Percentiles rank a stretch among this genome's conserved stretches.
Conservation (phyloP, 768 basidiomycete genomes). For the Lyophyllum semitale region DNA sequence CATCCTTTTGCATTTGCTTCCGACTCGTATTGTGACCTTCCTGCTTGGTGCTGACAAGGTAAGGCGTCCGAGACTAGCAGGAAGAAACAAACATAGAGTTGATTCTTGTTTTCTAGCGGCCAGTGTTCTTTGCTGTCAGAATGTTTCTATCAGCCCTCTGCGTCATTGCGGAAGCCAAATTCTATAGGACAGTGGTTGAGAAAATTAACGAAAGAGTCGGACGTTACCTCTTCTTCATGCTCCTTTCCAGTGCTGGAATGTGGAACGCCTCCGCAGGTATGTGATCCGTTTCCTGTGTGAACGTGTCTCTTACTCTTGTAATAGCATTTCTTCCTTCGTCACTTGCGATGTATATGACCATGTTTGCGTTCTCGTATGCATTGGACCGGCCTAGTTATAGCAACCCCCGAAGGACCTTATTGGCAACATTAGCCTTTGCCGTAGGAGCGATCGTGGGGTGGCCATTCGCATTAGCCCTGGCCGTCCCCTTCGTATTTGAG, state of each 20-base stretch:
- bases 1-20: conserved; percentile 76
- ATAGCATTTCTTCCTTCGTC: conserved; percentile 93
- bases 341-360: conserved; percentile 90
- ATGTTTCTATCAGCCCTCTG: conserved; percentile 75
- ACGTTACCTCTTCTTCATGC: conserved; percentile 89
- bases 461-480: conserved; percentile 91
- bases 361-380: conserved; percentile 75
- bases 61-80: conserved; percentile 16
- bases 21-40: conserved; percentile 55
- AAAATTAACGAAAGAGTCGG: conserved; percentile 88
- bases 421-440: conserved; percentile 73
- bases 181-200: conserved; percentile 81
- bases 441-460: conserved; percentile 89
- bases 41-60: conserved; percentile 74
- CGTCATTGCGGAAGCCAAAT: conserved; percentile 74
- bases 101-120: conserved; percentile 52
- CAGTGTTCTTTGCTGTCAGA: conserved; percentile 87
- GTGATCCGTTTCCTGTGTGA: conserved; percentile 17
- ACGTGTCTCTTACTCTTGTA: conserved; percentile 8
- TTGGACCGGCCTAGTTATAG: conserved; percentile 56
- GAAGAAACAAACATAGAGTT: conserved; percentile 14
- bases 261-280: conserved; percentile 88
- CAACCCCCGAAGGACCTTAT: conserved; percentile 58
- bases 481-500: conserved; percentile 88
- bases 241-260: conserved; percentile 89